Base-by-base conservation (phyloP, 441 rosid species). In the Sinapis alba region DNA sequence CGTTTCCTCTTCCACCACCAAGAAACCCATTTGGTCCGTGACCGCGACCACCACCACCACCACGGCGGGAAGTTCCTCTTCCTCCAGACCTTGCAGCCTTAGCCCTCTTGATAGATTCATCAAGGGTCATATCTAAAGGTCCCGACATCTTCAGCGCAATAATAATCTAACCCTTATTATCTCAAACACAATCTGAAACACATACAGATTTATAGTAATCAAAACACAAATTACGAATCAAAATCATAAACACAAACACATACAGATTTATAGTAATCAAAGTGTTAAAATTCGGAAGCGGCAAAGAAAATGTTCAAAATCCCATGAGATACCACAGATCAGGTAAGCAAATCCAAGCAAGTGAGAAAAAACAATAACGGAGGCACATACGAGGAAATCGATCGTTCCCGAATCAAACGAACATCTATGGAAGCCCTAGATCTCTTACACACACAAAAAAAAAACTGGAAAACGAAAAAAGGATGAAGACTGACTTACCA, bases 81-180 rank as follows among this genome's bases (percentile, higher is more conserved):
- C 90, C 96, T 73, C 96, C 36, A 61, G 80, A 85, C 79, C 89
- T 85, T 75, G 84, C 93, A 64, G 77, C 61, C 80, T 73, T 91
- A 74, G 80, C 84, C 79, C 74, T 87, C 85, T 83, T 92, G 20
- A 95, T 89, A 68, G 85, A 86, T 73, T 91, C 99, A 81, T 91
- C 97, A 73, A 95, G 96, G 27, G 92, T 84, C 97, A 90, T 92
- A 71, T 92, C 84, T 66, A 92, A 87, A 23, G 90, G 60, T 19
- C 91, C 76, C 0, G 80, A 77, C 80, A 72, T 71, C 68, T 71
- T 71, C 59, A n/a, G 19, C 13, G 0, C 13, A 26, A 41, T 10
- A 13, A 43, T 4, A n/a, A 61, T 13, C 24, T 16, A 24, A 63
- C 1, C 8, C 0, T 2, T 11, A 64, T 62, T 68, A 36, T 41